phyloP scores from a whole-genome alignment of 1,139 yeast species.

The Geotrichum europaeum region DNA sequence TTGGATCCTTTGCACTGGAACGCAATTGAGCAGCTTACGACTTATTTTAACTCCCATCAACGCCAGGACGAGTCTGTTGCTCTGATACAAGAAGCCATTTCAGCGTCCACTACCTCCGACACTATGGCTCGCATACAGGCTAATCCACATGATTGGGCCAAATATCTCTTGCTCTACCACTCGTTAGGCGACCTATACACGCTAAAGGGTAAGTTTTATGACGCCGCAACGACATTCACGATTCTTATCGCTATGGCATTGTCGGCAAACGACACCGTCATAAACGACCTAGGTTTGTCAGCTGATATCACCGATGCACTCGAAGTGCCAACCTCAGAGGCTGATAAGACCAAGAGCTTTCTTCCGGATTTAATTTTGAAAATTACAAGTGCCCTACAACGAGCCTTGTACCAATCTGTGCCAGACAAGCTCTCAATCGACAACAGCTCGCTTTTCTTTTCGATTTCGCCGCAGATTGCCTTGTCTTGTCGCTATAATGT shows the following conservation, averaged over 20 bases:
- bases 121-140: conserved; percentile 6
- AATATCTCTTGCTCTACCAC: conserved; percentile 28
- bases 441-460: conserved; percentile 3
- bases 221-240: conserved; percentile 21
- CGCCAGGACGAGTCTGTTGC: conserved; percentile 24
- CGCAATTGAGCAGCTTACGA: conserved; percentile 28
- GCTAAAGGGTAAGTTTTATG: conserved; percentile 16
- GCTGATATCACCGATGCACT: neutral
- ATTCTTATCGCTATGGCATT: conserved; percentile 12
- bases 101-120: conserved; percentile 15
- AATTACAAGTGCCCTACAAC: conserved; percentile 6
- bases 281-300: neutral
- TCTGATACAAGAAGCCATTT: conserved; percentile 4
- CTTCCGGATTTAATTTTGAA: conserved; percentile 10
- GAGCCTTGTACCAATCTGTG: neutral
- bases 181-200: conserved; percentile 27
- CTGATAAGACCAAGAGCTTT: conserved; percentile 2
- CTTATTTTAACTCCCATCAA: conserved; percentile 21
- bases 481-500: conserved; percentile 7
- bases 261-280: neutral
- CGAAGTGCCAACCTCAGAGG: conserved; percentile 2
- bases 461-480: conserved; percentile 9
- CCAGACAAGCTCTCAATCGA: neutral
- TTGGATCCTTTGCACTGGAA: conserved; percentile 26
- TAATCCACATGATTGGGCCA: conserved; percentile 25